These are phyloP conservation scores for Backusella tarrabulga DNA, from an alignment of 192 early-diverging fungal genomes.

Conservation along the genomic window DNA sequence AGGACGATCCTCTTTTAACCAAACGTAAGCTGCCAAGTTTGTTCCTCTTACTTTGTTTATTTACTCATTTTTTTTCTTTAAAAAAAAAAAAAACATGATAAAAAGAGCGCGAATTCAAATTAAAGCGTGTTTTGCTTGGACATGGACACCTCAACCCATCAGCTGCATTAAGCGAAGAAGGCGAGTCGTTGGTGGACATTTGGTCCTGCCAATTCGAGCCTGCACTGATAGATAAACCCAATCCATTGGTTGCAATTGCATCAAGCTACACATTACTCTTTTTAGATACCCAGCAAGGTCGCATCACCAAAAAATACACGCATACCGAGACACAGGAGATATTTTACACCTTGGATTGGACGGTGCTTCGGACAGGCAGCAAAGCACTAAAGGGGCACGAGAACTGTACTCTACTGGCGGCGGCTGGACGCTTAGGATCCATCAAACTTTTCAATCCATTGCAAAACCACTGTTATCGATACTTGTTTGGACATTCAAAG, in stretches of 20 bases:
- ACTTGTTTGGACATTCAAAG: constrained; percentile 44
- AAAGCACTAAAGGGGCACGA: neutral
- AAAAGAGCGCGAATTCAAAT: constrained; percentile 13
- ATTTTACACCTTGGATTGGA: constrained; percentile 51
- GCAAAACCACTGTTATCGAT: constrained; percentile 45
- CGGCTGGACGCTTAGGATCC: constrained; percentile 43
- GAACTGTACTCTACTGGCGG: constrained; percentile 39
- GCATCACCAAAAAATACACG: constrained; percentile 44
- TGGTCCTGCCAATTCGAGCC: constrained; percentile 50
- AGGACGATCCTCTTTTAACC: neutral
- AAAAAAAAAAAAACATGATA: neutral
- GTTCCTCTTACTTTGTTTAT: neutral
- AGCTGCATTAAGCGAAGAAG: constrained; percentile 23
- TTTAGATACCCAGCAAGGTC: constrained; percentile 42
- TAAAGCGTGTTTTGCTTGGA: constrained; percentile 12
- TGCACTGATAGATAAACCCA: constrained; percentile 11
- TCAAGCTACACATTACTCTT: constrained; percentile 43
- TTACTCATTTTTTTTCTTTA: neutral
- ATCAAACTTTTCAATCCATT: constrained; percentile 49
- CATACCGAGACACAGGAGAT: constrained; percentile 45
- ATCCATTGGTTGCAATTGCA: constrained; percentile 40
- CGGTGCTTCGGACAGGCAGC: constrained; percentile 21
- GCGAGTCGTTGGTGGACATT: constrained; percentile 29
- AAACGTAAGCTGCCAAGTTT: neutral
- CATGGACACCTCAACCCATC: constrained; percentile 12